Evolutionary conservation across 2,329 filamentous ascomycete genomes (phyloP), one percentile per base, ranked within the genome.

Genomic region (Periconia sp.): DNA sequence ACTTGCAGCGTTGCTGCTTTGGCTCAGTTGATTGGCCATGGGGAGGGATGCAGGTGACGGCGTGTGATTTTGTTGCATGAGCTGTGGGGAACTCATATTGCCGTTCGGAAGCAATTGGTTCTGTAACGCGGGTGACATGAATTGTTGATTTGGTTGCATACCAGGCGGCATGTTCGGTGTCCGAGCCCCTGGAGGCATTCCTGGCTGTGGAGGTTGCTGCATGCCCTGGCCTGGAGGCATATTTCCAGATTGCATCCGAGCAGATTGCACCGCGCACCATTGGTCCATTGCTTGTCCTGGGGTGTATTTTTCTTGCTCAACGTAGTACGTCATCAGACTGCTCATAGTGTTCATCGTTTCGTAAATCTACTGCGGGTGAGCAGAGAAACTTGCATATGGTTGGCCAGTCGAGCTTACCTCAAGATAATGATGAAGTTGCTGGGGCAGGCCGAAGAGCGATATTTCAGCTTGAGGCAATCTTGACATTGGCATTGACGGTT

Each of bases 331-430:
- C 74, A 87, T 85, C 33, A 87, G 71, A 54, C 80, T 77, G 53
- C 80, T 80, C 85, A 88, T 88, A 59, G 82, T 78, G 50, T 82
- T 85, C 68, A 88, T 82, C 30, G 84, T 86, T 70, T 88, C 86
- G 54, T 82, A 83, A 56, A 87, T 80, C 85, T 87, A 65, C 41
- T 47, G 41, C 54, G 45, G 62, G 65, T 59, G 52, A 50, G 52
- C 31, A 14, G 47, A 44, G 41, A 30, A 48, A 54, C 44, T 55
- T 52, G 54, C 49, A 49, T 27, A 17, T 40, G 40, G 47, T 52
- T 33, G 42, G 45, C 52, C 51, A 59, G 43, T 48, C 31, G 19
- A 66, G 43, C 72, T 66, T 76, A 86, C 84, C 79, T 88, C 85
- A 56, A 88, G 76, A 66, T 85, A 87, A 60, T 79, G 76, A 71